These are phyloP conservation scores for Triticum monococcum DNA, from an alignment of 176 grass and related monocot genomes.

Conservation along the genomic window DNA sequence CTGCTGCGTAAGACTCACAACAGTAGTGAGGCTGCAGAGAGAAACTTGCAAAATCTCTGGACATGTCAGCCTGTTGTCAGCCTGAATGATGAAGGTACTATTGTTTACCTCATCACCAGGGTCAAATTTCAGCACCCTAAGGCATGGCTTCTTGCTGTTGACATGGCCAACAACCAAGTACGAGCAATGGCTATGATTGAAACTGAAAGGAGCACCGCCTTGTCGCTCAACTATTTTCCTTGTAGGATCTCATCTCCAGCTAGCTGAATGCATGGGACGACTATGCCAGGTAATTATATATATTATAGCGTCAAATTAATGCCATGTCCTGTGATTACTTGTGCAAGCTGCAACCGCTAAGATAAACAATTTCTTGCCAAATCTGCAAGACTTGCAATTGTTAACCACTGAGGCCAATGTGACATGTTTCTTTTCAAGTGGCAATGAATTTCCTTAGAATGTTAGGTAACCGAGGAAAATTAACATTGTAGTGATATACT, in stretches of 20 bases:
- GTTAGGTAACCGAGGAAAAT: not conserved
- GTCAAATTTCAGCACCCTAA: not conserved
- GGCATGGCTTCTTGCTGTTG: not conserved
- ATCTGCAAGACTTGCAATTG: not conserved
- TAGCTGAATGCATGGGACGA: not conserved
- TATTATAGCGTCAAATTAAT: not conserved
- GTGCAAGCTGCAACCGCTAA: not conserved
- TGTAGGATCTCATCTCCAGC: not conserved
- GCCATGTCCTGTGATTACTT: not conserved
- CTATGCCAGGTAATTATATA: not conserved
- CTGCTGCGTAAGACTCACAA: not conserved
- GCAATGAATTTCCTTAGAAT: not conserved
- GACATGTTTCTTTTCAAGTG: not conserved
- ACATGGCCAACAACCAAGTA: not conserved
- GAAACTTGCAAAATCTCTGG: not conserved
- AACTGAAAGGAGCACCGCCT: not conserved
- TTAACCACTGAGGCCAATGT: not conserved
- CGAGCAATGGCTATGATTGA: not conserved
- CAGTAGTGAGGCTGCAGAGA: not conserved
- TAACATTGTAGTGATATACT: not conserved
- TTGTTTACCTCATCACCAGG: slow-evolving; percentile 18
- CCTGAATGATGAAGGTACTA: not conserved
- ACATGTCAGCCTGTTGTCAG: not conserved
- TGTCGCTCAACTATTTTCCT: not conserved
- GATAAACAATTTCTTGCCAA: not conserved